Evolutionary conservation across 495 filamentous ascomycete genomes (phyloP).

Genomic region (Daldinia loculata): DNA sequence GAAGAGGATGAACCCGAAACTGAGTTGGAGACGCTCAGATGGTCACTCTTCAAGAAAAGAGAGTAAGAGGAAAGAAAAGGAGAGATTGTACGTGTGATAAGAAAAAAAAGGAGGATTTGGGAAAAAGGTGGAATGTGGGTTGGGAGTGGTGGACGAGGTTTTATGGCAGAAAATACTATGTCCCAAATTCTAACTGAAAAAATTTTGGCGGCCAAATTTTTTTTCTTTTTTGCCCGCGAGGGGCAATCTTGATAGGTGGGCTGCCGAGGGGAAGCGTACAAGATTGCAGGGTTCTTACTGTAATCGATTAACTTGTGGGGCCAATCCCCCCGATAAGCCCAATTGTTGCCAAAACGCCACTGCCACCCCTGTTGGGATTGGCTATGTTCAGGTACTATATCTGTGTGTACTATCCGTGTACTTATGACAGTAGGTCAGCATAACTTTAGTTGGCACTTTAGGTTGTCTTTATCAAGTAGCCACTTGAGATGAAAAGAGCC

Average conservation of each 20-base stretch:
- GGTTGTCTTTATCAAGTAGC: background rate
- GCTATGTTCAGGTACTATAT: background rate
- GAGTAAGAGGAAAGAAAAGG: conserved; percentile 30
- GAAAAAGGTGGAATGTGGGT: conserved; percentile 9
- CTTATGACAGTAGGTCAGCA: background rate
- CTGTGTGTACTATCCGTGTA: background rate
- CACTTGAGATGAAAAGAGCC: background rate
- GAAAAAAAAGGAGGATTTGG: conserved; percentile 21
- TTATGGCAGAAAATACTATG: conserved; percentile 27
- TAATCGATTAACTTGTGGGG: conserved; percentile 28
- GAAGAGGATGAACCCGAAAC: conserved; percentile 29
- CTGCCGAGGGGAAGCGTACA: conserved; percentile 17
- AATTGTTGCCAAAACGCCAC: conserved; percentile 3
- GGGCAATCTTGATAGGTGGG: conserved; percentile 37
- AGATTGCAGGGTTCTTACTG: conserved; percentile 23
- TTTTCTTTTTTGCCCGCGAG: conserved; percentile 30
- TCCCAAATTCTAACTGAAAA: conserved; percentile 17
- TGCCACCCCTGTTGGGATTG: background rate
- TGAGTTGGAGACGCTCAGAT: conserved; percentile 42
- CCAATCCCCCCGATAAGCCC: background rate
- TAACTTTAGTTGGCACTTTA: no score
- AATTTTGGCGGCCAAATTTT: conserved; percentile 22
- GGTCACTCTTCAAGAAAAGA: conserved; percentile 38
- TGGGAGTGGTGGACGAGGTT: conserved; percentile 35
- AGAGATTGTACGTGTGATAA: conserved; percentile 21